These are phyloP conservation scores for Colletotrichum orbiculare DNA, from an alignment of 2,329 filamentous ascomycete genomes.

Conservation along the genomic window DNA sequence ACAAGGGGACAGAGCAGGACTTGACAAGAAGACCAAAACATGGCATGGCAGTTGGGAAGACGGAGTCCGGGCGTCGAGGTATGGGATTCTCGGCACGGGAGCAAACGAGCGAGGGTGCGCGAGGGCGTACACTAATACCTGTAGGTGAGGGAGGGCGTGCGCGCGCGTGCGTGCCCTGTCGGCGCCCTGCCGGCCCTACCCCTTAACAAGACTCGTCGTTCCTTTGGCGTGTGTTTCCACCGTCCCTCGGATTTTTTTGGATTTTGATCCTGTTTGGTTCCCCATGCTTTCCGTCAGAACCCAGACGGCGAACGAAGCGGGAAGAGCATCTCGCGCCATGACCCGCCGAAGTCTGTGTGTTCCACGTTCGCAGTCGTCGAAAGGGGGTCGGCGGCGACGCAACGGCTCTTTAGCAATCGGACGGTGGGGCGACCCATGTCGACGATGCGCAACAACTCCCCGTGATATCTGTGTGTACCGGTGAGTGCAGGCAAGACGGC, in stretches of 20 bases:
- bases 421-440: constrained; percentile 15
- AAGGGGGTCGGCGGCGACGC: too few species aligned
- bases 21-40: too few species aligned
- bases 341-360: constrained; percentile 22
- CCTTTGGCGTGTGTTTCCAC: too few species aligned
- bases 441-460: neutral
- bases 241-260: neutral
- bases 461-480: neutral
- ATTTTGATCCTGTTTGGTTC: neutral
- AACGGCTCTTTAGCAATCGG: neutral
- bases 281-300: neutral
- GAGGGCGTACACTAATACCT: too few species aligned
- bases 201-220: neutral
- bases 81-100: constrained; percentile 12
- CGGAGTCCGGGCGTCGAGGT: neutral
- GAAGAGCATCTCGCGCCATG: constrained; percentile 17
- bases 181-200: constrained; percentile 31
- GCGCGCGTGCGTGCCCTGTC: constrained; percentile 34
- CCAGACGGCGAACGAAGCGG: constrained; percentile 6
- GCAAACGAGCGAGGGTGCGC: too few species aligned
- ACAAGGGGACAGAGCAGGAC: too few species aligned
- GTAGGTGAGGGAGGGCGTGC: too few species aligned
- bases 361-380: too few species aligned
- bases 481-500: neutral
- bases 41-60: neutral